phyloP scores from a whole-genome alignment of 805 yeast genomes.

The Metschnikowia picachoensis region DNA sequence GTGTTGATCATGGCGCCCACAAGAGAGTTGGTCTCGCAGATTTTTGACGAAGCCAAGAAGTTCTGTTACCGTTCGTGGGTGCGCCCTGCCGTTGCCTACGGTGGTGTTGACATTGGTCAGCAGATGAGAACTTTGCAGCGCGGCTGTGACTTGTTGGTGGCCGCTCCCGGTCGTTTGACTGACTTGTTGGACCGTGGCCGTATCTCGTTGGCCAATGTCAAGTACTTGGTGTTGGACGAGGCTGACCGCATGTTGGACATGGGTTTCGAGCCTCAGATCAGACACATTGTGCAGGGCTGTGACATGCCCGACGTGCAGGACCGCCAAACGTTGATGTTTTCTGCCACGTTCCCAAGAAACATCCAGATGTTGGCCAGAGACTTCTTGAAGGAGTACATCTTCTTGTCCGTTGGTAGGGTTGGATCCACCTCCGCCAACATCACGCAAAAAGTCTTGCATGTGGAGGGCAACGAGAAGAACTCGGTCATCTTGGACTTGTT shows the following conservation, averaged over 20 bases:
- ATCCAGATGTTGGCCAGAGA: conserved; percentile 97
- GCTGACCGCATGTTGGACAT: conserved; percentile 99
- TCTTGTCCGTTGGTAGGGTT: conserved; percentile 96
- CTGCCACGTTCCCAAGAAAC: conserved; percentile 98
- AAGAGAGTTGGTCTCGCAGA: conserved; percentile 97
- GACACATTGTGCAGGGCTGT: conserved; percentile 95
- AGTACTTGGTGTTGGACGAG: conserved; percentile 93
- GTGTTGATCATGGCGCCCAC: conserved; percentile 97
- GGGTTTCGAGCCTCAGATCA: conserved; percentile 99
- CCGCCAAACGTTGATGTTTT: conserved; percentile 97
- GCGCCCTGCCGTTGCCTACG: conserved; percentile 91
- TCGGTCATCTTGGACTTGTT: conserved; percentile 82
- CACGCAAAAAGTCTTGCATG: conserved; percentile 88
- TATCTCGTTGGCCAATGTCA: conserved; percentile 84
- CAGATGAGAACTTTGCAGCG: conserved; percentile 86
- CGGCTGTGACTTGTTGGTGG: conserved; percentile 95
- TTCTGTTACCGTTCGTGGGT: conserved; percentile 99
- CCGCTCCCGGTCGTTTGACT: conserved; percentile 98
- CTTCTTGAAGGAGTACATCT: conserved; percentile 92
- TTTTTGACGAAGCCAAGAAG: conserved; percentile 91
- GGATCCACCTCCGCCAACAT: conserved; percentile 99
- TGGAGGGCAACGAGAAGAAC: conserved; percentile 90
- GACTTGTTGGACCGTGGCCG: conserved; percentile 94
- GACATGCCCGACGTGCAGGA: conserved; percentile 91
- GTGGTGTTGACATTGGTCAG: conserved; percentile 92